Evolutionary conservation across 2,329 filamentous ascomycete genomes (phyloP).

Genomic region (Trichoderma breve): DNA sequence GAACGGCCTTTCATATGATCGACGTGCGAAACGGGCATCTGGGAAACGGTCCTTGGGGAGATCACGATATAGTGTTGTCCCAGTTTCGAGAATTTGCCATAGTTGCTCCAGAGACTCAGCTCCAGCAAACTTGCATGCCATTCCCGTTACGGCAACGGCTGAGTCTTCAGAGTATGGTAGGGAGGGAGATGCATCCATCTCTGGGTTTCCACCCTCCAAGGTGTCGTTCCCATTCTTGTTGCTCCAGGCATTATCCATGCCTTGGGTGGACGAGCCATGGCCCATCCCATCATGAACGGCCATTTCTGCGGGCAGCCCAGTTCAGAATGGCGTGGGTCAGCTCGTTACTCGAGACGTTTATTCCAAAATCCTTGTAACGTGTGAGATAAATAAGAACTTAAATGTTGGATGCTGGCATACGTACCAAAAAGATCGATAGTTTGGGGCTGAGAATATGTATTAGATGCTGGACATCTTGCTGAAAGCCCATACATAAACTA

Average conservation of each 20-base stretch:
- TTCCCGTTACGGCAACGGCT: slow-evolving; percentile 39
- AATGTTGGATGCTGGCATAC: neutral
- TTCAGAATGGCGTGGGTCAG: neutral
- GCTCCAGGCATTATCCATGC: neutral
- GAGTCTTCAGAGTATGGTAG: neutral
- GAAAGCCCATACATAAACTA: neutral
- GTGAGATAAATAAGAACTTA: neutral
- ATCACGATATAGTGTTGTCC: slow-evolving; percentile 19
- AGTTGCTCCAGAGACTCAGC: slow-evolving; percentile 34
- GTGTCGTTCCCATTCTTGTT: neutral
- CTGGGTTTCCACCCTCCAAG: neutral
- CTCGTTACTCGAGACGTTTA: neutral
- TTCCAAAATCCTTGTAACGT: neutral
- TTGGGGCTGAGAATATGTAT: neutral
- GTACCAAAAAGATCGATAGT: neutral
- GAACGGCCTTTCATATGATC: slow-evolving; percentile 13
- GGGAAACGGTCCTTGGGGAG: neutral
- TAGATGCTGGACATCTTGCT: neutral
- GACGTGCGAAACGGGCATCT: neutral
- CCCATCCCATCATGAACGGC: neutral
- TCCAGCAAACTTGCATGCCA: slow-evolving; percentile 39
- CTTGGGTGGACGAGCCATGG: neutral
- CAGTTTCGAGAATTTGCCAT: slow-evolving; percentile 30
- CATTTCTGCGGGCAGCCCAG: neutral
- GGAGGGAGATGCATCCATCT: neutral